Percentiles rank a stretch among this genome's conserved stretches.
phyloP scores from a whole-genome alignment of 768 basidiomycete species.

The Macrolepiota fuliginosa region DNA sequence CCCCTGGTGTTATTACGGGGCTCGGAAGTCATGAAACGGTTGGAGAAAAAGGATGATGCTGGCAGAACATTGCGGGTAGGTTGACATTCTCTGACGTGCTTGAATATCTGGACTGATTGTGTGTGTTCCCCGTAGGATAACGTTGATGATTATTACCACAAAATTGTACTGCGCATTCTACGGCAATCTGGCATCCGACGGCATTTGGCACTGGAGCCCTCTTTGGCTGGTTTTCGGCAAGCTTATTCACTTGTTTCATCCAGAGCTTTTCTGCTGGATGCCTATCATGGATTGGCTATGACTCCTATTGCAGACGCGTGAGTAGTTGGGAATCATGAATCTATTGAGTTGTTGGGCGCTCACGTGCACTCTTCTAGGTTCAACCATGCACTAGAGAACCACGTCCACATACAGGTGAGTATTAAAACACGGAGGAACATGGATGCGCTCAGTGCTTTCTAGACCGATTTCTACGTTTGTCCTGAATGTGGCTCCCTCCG shows the following conservation, averaged over 20 bases:
- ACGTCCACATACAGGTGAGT: conserved; percentile 24
- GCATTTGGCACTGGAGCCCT: conserved; percentile 18
- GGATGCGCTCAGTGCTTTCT: conserved; percentile 16
- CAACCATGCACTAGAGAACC: conserved; percentile 68
- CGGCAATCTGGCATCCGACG: conserved; percentile 16
- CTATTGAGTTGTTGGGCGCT: conserved; percentile 1
- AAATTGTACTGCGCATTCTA: conserved; percentile 30
- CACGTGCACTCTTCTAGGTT: conserved; percentile 45
- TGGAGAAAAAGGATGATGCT: conserved; percentile 40
- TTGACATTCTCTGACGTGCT: not conserved
- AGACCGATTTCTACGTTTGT: conserved; percentile 79
- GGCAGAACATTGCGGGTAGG: conserved; percentile 14
- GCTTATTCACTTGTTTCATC: conserved; percentile 32
- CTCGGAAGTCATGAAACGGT: conserved; percentile 31
- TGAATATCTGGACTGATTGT: conserved; percentile 1
- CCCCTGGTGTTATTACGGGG: too few species aligned
- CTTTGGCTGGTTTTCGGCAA: conserved; percentile 42
- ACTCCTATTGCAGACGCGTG: conserved; percentile 85
- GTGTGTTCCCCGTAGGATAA: not conserved
- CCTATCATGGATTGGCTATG: conserved; percentile 77
- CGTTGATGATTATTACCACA: conserved; percentile 33
- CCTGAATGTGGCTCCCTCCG: conserved; percentile 63
- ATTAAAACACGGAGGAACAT: not conserved
- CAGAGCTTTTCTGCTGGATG: conserved; percentile 60
- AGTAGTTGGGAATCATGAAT: conserved; percentile 24